Evolutionary conservation across 148 eudicot species (phyloP), one percentile per base, ranked within the genome.

Genomic region (Amaranthus palmeri): DNA sequence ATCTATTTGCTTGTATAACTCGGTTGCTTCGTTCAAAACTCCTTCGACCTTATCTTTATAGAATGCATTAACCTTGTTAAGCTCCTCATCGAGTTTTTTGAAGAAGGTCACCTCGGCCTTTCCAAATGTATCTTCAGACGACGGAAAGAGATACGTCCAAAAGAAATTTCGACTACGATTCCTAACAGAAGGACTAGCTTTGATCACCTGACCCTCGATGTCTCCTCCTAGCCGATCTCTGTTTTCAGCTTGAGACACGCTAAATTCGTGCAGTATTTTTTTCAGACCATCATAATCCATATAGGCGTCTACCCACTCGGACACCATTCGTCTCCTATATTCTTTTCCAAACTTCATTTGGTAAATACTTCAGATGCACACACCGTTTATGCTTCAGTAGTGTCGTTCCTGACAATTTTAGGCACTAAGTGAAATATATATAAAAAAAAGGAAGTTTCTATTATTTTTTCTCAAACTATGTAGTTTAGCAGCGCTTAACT

Each of bases 301-400:
- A 70, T 87, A 88, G 4, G 92, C 97, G 57, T 91, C 93, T 10
- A 80, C 80, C 97, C 93, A 91, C 74, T 91, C 93, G 7, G 92
- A 93, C 70, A 88, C 88, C 93, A 80, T 88, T 68, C 81, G 84
- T 48, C 62, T 74, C 81, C 82, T 84, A 59, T 84, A 84, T 36
- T 87, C 87, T 71, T 91, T 87, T 11, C 93, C 97, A 55, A 90
- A 90, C 88, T 90, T 90, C 96, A 90, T 90, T 56, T 77, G 36
- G 36, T 25, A 2, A 25, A 25, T 25, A 25, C 36, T 25, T 25
- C 36, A 25, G 36, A 25, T 0, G 36, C 36, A 25, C 36, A 25
- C 36, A 0, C 36, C 36, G 36, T 25, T 25, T 0, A 25, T 25
- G 36, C 36, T 25, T 25, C 36, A 25, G 36, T 2, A 25, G 36